phyloP scores from a whole-genome alignment of 306 rosid genomes.

The Erythrophleum fordii region DNA sequence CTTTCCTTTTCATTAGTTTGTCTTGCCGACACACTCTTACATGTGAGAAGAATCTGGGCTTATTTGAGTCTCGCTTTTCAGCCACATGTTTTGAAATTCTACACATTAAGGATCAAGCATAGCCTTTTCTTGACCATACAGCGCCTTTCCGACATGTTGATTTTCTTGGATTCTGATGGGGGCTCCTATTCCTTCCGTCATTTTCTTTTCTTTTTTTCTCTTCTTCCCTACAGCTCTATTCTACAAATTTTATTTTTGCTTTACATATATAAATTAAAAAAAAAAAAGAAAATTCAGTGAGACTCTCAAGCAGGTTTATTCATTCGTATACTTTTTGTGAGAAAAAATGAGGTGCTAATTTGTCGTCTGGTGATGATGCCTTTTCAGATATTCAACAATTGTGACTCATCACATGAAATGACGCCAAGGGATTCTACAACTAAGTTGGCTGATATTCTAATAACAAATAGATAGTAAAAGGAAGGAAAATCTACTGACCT shows the following conservation, averaged over 20 bases:
- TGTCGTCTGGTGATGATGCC: background rate
- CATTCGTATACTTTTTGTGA: no score
- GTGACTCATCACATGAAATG: background rate
- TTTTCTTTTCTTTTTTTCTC: background rate
- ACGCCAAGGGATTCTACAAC: no score
- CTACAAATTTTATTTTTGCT: no score
- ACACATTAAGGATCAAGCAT: background rate
- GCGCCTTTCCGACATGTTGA: conserved; percentile 26
- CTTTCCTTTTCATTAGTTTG: conserved; percentile 7
- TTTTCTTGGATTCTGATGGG: conserved; percentile 21
- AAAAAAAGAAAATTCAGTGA: no score
- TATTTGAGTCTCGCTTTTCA: background rate
- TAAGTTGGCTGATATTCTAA: background rate
- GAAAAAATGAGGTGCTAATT: background rate
- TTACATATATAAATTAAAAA: no score
- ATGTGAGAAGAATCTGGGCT: conserved; percentile 15
- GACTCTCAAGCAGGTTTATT: no score
- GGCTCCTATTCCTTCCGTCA: background rate
- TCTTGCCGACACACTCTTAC: conserved; percentile 11
- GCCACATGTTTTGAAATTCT: conserved; percentile 2
- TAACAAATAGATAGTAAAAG: background rate
- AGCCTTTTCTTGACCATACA: background rate
- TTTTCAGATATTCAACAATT: background rate
- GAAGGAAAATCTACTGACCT: background rate
- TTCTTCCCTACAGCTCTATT: background rate